phyloP scores from a whole-genome alignment of 306 rosid genomes.

The Cicer judaicum region DNA sequence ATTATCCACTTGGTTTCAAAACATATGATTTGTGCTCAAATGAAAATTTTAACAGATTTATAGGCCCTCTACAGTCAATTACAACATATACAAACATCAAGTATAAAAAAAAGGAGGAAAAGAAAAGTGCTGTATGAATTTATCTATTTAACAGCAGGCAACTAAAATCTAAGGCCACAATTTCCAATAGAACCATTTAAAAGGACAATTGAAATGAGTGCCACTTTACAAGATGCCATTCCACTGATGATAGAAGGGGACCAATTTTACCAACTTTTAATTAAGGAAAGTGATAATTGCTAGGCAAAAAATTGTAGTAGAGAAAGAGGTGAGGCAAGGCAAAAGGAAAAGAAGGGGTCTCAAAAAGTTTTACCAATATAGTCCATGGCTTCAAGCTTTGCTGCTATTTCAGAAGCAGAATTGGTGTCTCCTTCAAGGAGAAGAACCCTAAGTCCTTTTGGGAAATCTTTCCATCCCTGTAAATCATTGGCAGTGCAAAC shows the following conservation, averaged over 20 bases:
- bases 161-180: constrained; percentile 49
- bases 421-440: constrained; percentile 75
- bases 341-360: constrained; percentile 32
- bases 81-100: constrained; percentile 38
- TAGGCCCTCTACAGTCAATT: constrained; percentile 38
- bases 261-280: constrained; percentile 45
- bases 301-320: constrained; percentile 33
- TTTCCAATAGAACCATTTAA: constrained; percentile 35
- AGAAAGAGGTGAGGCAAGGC: constrained; percentile 36
- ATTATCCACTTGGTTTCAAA: not conserved
- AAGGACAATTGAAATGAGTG: constrained; percentile 40
- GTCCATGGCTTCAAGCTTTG: constrained; percentile 88
- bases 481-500: constrained; percentile 95
- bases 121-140: constrained; percentile 12
- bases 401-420: constrained; percentile 76
- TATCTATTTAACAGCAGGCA: constrained; percentile 36
- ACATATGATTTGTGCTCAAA: constrained; percentile 30
- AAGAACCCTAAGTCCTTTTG: constrained; percentile 93
- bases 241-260: constrained; percentile 41
- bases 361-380: constrained; percentile 64
- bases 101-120: constrained; percentile 22
- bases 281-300: constrained; percentile 41
- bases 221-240: constrained; percentile 52
- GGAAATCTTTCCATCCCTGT: constrained; percentile 94
- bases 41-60: constrained; percentile 21